Percentiles rank a stretch among this genome's conserved stretches.
Conservation (phyloP, 2,329 filamentous ascomycete species). For the Alternaria angustiovoidea region DNA sequence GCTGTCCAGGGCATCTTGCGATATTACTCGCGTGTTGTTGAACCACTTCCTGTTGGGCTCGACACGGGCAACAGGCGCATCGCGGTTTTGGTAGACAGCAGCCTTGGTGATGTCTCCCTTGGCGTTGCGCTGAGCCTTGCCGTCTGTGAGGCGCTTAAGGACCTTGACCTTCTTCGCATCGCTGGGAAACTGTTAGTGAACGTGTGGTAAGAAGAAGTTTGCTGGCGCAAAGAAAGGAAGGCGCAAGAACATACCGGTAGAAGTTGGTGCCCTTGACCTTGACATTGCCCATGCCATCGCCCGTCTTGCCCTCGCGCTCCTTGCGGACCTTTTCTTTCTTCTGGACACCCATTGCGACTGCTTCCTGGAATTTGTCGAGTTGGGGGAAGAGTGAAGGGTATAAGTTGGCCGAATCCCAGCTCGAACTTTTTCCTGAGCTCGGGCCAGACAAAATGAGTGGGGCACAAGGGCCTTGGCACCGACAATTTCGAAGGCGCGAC, state of each 20-base stretch:
- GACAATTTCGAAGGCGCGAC: conserved; percentile 29
- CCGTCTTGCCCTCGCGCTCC: conserved; percentile 82
- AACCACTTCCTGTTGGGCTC: conserved; percentile 99
- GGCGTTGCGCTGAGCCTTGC: conserved; percentile 81
- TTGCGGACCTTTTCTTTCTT: conserved; percentile 91
- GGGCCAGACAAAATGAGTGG: background rate
- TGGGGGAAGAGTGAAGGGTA: conserved; percentile 23
- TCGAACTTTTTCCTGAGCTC: too few relatives aligned
- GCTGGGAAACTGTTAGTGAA: conserved; percentile 48
- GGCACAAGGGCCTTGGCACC: conserved; percentile 34
- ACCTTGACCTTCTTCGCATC: conserved; percentile 83
- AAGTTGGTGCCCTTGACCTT: conserved; percentile 98
- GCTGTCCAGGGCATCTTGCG: conserved; percentile 82
- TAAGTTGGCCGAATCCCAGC: background rate
- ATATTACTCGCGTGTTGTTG: conserved; percentile 89
- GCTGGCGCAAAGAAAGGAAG: background rate
- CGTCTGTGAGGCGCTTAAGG: conserved; percentile 90
- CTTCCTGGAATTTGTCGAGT: conserved; percentile 13
- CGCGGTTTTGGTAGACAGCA: conserved; percentile 82
- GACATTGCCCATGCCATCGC: conserved; percentile 90
- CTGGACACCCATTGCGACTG: conserved; percentile 76
- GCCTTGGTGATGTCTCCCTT: conserved; percentile 84
- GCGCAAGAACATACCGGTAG: conserved; percentile 63
- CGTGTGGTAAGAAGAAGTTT: background rate
- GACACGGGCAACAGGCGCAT: conserved; percentile 82